A percentile compares a stretch with the other conserved stretches of the same genome.
These are phyloP conservation scores for Saccharomyces pastorianus DNA, from an alignment of 1,139 yeast species.

Conservation along the genomic window DNA sequence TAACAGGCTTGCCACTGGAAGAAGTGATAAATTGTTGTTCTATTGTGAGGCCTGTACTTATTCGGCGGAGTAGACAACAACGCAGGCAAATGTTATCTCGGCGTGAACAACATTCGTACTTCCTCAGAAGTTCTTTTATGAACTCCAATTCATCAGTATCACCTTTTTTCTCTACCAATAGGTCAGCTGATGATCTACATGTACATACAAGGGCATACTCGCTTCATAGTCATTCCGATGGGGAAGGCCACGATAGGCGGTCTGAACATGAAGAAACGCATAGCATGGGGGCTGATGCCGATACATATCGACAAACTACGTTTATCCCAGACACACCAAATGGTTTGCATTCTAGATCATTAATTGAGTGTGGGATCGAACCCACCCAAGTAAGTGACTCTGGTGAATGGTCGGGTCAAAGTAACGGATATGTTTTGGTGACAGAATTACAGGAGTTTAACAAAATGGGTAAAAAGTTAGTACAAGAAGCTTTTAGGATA, in stretches of 20 bases:
- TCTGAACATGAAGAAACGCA: not conserved
- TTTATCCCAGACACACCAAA: not conserved
- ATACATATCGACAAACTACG: conserved; percentile 1
- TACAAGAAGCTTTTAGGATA: conserved; percentile 15
- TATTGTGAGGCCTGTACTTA: conserved; percentile 21
- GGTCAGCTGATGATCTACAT: not conserved
- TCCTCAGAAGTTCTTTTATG: not conserved
- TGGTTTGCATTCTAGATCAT: not conserved
- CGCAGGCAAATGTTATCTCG: conserved; percentile 4
- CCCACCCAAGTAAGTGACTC: not conserved
- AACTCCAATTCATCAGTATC: not conserved
- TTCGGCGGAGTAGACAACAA: conserved; percentile 14
- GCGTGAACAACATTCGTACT: not conserved
- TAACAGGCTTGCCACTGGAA: conserved; percentile 18
- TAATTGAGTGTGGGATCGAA: not conserved
- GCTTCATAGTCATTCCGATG: not conserved
- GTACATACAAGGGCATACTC: not conserved
- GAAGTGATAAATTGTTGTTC: conserved; percentile 23
- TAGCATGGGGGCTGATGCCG: not conserved
- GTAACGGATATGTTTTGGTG: conserved; percentile 13
- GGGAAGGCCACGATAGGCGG: not conserved
- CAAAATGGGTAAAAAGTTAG: conserved; percentile 15
- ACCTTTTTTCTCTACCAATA: not conserved
- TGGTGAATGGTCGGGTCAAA: conserved; percentile 1
- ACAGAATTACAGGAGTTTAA: conserved; percentile 22